These are phyloP conservation scores for Aspergillus sp. DNA, from an alignment of 2,329 filamentous ascomycete species.

Conservation along the genomic window DNA sequence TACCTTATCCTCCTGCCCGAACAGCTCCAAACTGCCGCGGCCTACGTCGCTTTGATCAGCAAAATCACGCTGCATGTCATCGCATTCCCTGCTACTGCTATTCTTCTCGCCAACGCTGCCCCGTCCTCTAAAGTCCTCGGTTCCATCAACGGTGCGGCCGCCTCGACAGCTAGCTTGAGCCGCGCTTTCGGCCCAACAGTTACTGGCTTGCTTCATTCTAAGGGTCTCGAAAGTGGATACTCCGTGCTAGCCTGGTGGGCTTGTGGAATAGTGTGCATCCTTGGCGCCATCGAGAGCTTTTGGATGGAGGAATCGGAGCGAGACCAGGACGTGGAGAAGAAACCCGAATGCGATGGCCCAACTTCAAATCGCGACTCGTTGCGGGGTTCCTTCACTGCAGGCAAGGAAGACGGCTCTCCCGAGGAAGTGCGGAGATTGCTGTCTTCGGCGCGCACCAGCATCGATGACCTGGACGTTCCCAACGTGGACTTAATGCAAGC, in stretches of 20 bases:
- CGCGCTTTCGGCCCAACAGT: slow-evolving; percentile 86
- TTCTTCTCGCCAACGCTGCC: slow-evolving; percentile 85
- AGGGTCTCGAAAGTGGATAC: slow-evolving; percentile 76
- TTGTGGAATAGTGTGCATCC: slow-evolving; percentile 72
- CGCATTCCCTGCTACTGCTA: slow-evolving; percentile 86
- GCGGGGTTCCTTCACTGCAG: slow-evolving; percentile 24
- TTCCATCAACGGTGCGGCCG: slow-evolving; percentile 88
- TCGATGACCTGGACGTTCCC: slow-evolving; percentile 36
- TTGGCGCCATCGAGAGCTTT: slow-evolving; percentile 74
- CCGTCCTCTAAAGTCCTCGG: slow-evolving; percentile 82
- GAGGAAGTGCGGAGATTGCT: slow-evolving; percentile 41
- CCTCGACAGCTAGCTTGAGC: slow-evolving; percentile 85
- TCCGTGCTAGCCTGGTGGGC: slow-evolving; percentile 94
- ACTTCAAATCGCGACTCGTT: slow-evolving; percentile 28
- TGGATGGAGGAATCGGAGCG: slow-evolving; percentile 68
- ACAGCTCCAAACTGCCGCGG: slow-evolving; percentile 68
- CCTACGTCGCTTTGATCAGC: slow-evolving; percentile 78
- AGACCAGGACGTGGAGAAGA: slow-evolving; percentile 45
- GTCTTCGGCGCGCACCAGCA: slow-evolving; percentile 37
- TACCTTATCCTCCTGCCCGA: slow-evolving; percentile 85
- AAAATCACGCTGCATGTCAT: slow-evolving; percentile 93
- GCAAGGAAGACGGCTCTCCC: slow-evolving; percentile 26
- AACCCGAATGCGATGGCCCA: slow-evolving; percentile 32
- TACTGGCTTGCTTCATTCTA: slow-evolving; percentile 80
- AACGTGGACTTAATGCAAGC: slow-evolving; percentile 27